These are phyloP conservation scores for Neobulgaria alba DNA, from an alignment of 2,329 filamentous ascomycete species.

Conservation along the genomic window DNA sequence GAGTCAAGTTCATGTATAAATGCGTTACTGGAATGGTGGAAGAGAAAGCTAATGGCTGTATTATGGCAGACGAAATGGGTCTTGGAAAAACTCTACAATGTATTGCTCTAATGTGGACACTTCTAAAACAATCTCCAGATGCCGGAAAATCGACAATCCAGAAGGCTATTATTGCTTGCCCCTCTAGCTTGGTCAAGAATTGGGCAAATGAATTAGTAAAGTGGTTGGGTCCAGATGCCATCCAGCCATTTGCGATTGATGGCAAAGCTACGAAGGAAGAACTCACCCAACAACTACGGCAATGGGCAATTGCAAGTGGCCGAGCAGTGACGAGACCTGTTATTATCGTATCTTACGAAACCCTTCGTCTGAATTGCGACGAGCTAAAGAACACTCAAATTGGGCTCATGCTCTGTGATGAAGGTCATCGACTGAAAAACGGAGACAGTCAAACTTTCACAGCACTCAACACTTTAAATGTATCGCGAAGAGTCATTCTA, in stretches of 20 bases:
- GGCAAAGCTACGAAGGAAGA: conserved; percentile 95
- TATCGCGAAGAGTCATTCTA: conserved; percentile 83
- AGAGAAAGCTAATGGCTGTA: conserved; percentile 87
- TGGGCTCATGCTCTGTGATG: conserved; percentile 87
- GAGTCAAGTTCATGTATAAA: conserved; percentile 93
- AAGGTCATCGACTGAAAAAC: conserved; percentile 94
- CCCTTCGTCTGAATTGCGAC: conserved; percentile 80
- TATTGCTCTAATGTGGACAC: conserved; percentile 92
- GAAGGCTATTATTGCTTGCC: conserved; percentile 94
- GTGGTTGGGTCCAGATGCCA: conserved; percentile 88
- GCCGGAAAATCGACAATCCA: conserved; percentile 91
- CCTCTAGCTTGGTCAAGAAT: conserved; percentile 91
- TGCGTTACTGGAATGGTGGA: conserved; percentile 96
- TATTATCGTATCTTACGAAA: conserved; percentile 97
- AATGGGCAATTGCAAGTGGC: conserved; percentile 92
- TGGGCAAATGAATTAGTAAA: conserved; percentile 97
- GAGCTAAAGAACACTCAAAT: conserved; percentile 86
- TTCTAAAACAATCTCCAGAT: conserved; percentile 90
- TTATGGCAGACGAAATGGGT: conserved; percentile 99
- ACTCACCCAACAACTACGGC: conserved; percentile 77
- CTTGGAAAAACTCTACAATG: conserved; percentile 96
- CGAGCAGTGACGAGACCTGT: conserved; percentile 83
- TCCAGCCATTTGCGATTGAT: conserved; percentile 91
- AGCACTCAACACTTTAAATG: conserved; percentile 82
- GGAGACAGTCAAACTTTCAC: conserved; percentile 93